These are phyloP conservation scores for Pleurotus tuoliensis DNA, from an alignment of 768 basidiomycete genomes.

Conservation along the genomic window DNA sequence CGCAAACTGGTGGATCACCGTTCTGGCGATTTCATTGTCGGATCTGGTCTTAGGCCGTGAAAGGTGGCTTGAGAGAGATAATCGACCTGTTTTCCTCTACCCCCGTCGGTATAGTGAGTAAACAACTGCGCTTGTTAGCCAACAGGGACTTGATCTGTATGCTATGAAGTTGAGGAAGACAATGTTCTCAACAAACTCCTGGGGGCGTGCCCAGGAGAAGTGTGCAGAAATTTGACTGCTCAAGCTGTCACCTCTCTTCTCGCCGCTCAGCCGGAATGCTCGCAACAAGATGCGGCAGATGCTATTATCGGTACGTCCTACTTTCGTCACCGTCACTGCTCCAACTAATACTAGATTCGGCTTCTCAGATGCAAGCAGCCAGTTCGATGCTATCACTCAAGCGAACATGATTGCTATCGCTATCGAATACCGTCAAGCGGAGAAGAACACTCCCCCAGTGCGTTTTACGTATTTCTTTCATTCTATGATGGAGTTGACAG, in stretches of 20 bases:
- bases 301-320: constrained; percentile 44
- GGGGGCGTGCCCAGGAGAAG: constrained; percentile 41
- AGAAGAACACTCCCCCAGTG: constrained; percentile 61
- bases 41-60: constrained; percentile 33
- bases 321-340: too few species aligned
- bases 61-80: constrained; percentile 45
- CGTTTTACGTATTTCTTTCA: constrained; percentile 10
- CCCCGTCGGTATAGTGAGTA: constrained; percentile 46
- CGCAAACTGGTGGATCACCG: constrained; percentile 14
- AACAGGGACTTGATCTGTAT: neutral
- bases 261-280: constrained; percentile 47
- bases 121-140: neutral
- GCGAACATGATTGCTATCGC: constrained; percentile 51
- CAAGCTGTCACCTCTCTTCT: constrained; percentile 48
- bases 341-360: neutral
- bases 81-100: constrained; percentile 39
- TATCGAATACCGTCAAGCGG: constrained; percentile 47
- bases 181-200: constrained; percentile 40
- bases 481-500: neutral
- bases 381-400: constrained; percentile 48
- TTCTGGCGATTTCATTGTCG: constrained; percentile 15
- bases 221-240: constrained; percentile 48
- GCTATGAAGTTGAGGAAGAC: constrained; percentile 32
- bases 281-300: constrained; percentile 57
- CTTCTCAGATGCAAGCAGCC: constrained; percentile 42